phyloP scores from a whole-genome alignment of 83 land plant genomes.

The Isoetes engelmannii region DNA sequence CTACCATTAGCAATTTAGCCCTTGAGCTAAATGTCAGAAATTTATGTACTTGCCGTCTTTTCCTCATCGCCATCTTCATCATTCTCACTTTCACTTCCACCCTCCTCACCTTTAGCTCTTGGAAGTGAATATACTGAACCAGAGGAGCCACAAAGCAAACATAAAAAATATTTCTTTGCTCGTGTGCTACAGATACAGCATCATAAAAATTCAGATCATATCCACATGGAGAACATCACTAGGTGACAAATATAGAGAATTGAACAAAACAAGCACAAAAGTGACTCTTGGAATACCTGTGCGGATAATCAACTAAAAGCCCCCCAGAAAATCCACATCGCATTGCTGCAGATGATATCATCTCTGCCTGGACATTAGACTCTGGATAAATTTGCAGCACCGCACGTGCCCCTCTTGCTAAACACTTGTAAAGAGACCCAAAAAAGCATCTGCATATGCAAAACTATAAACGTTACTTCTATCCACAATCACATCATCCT shows the following conservation, averaged over 20 bases:
- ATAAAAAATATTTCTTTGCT: conserved; percentile 85
- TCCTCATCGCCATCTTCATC: conserved; percentile 47
- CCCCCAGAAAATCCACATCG: conserved; percentile 95
- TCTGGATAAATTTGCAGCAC: conserved; percentile 93
- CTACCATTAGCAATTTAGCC: conserved; percentile 7
- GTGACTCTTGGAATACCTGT: conserved; percentile 44
- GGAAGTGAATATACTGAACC: conserved; percentile 56
- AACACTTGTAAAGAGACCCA: conserved; percentile 70
- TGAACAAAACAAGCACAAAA: neutral
- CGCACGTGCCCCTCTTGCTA: conserved; percentile 94
- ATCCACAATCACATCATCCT: neutral
- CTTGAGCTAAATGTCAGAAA: conserved; percentile 6
- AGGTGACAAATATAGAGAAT: neutral
- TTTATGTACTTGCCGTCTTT: conserved; percentile 54
- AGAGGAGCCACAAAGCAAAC: conserved; percentile 88
- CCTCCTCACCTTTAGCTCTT: conserved; percentile 69
- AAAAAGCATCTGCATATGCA: conserved; percentile 68
- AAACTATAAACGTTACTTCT: neutral
- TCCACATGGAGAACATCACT: neutral
- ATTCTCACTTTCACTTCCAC: conserved; percentile 45
- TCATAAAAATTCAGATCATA: neutral
- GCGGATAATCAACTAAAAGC: conserved; percentile 92
- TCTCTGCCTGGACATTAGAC: conserved; percentile 74
- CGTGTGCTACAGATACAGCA: conserved; percentile 43
- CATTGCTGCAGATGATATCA: conserved; percentile 87